phyloP scores from a whole-genome alignment of 805 yeast species.

The Starmerella tilneyi region DNA sequence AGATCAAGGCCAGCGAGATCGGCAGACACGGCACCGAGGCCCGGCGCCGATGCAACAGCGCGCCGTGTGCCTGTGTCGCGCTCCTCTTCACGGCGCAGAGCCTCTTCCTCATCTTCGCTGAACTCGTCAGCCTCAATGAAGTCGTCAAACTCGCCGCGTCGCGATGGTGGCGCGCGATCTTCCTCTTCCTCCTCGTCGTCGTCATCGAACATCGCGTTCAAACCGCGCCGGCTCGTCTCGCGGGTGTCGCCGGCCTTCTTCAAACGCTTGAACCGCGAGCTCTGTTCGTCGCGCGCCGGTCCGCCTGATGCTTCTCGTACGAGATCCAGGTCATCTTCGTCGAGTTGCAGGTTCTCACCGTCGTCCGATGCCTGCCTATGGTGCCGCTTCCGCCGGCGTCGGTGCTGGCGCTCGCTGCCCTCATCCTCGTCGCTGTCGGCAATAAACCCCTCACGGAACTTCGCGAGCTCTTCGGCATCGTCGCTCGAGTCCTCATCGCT shows the following conservation, averaged over 20 bases:
- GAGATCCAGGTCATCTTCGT: slow-evolving; percentile 90
- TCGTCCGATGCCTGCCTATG: slow-evolving; percentile 17
- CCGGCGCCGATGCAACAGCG: slow-evolving; percentile 10
- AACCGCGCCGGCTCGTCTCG: slow-evolving; percentile 23
- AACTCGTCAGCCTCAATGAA: slow-evolving; percentile 96
- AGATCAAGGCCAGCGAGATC: slow-evolving; percentile 49
- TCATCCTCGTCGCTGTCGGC: slow-evolving; percentile 84
- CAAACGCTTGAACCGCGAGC: slow-evolving; percentile 62
- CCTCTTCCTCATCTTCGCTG: slow-evolving; percentile 57
- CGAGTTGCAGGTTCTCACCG: slow-evolving; percentile 41
- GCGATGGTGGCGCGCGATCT: slow-evolving; percentile 18
- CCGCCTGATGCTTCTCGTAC: slow-evolving; percentile 36
- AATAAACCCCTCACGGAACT: slow-evolving; percentile 82
- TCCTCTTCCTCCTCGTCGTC: slow-evolving; percentile 35
- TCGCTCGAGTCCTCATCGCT: slow-evolving; percentile 60
- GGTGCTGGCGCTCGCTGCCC: slow-evolving; percentile 23
- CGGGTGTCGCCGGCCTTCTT: slow-evolving; percentile 51
- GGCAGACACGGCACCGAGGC: slow-evolving; percentile 20
- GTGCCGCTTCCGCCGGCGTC: slow-evolving; percentile 20
- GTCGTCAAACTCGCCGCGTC: slow-evolving; percentile 77
- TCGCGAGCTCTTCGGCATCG: slow-evolving; percentile 78
- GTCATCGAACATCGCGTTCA: slow-evolving; percentile 64
- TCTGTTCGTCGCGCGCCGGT: slow-evolving; percentile 30
- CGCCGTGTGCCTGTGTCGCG: slow-evolving; percentile 32
- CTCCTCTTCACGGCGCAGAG: slow-evolving; percentile 47